These are phyloP conservation scores for Candolleomyces eurysporus DNA, from an alignment of 768 basidiomycete species.

Conservation along the genomic window DNA sequence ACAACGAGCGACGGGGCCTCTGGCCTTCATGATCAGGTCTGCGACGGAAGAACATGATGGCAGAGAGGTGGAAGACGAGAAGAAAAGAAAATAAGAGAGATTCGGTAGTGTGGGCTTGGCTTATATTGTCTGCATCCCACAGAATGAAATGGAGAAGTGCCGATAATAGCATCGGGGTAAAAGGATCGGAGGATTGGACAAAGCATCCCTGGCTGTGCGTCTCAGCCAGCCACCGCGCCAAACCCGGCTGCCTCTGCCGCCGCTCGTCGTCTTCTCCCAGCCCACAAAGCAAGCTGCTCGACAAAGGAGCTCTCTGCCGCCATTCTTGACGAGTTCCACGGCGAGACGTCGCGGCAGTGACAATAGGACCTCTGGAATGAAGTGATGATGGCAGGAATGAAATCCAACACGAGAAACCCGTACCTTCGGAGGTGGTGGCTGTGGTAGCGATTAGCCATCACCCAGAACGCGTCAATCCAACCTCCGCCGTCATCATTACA, in stretches of 20 bases:
- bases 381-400: no score
- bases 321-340: no score
- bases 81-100: slow-evolving; percentile 10
- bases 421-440: no score
- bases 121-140: slow-evolving; percentile 3
- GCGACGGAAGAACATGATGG: slow-evolving; percentile 11
- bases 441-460: background rate
- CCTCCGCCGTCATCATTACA: slow-evolving; percentile 1
- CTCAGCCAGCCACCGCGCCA: background rate
- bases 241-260: background rate
- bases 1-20: slow-evolving; percentile 50
- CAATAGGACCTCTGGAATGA: no score
- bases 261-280: background rate
- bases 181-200: slow-evolving; percentile 13
- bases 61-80: slow-evolving; percentile 10
- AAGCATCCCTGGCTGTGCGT: slow-evolving; percentile 16
- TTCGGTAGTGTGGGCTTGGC: background rate
- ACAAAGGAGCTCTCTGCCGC: background rate
- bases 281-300: background rate
- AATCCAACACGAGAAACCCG: no score
- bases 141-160: slow-evolving; percentile 16
- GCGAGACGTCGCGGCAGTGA: background rate
- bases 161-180: slow-evolving; percentile 12
- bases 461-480: slow-evolving; percentile 2
- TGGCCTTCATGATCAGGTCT: slow-evolving; percentile 31